phyloP scores from a whole-genome alignment of 495 filamentous ascomycete species.

The Talaromyces borbonicus region DNA sequence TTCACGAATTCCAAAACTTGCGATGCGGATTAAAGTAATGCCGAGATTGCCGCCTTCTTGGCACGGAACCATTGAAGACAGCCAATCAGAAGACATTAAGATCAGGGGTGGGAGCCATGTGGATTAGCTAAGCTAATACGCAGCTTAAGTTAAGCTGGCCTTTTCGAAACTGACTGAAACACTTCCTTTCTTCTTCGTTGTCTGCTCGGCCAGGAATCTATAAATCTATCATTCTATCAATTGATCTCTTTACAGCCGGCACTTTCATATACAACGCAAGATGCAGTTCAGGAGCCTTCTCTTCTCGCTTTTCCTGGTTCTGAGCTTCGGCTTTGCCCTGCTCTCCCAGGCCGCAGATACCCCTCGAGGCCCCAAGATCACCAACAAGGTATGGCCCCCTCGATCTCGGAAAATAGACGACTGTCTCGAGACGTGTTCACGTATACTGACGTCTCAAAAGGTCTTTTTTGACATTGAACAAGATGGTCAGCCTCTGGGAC shows the following conservation, averaged over 20 bases:
- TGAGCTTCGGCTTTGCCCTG: slow-evolving; percentile 53
- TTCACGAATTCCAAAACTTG: neutral
- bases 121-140: no score
- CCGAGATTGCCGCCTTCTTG: neutral
- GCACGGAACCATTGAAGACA: neutral
- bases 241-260: no score
- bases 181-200: neutral
- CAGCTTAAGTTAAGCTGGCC: slow-evolving; percentile 5
- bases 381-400: slow-evolving; percentile 57
- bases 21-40: slow-evolving; percentile 1
- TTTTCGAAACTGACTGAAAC: neutral
- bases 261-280: slow-evolving; percentile 22
- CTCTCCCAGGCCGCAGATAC: slow-evolving; percentile 60
- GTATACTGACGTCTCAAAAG: slow-evolving; percentile 24
- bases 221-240: neutral
- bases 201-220: neutral
- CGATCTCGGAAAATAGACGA: neutral
- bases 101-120: no score
- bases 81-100: neutral
- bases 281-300: slow-evolving; percentile 40
- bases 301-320: slow-evolving; percentile 62
- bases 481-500: slow-evolving; percentile 74
- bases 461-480: slow-evolving; percentile 93
- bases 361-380: slow-evolving; percentile 94
- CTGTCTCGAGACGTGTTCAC: neutral